Percentiles rank a stretch among this genome's conserved stretches.
Conservation (phyloP, 2,329 filamentous ascomycete species). For the Trichoderma aggressivum region DNA sequence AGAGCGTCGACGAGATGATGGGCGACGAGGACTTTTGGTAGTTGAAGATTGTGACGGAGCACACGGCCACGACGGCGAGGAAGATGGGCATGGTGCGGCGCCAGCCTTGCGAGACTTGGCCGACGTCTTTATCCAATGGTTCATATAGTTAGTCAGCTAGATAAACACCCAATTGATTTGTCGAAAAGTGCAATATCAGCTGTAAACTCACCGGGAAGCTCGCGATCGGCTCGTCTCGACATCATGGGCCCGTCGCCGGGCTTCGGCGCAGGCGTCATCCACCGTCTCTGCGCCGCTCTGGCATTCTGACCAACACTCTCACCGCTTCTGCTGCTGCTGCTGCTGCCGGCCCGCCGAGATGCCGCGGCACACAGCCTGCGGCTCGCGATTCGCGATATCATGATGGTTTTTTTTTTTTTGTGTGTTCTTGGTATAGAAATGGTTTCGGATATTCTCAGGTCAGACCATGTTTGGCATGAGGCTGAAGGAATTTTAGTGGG, state of each 20-base stretch:
- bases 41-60: slow-evolving; percentile 91
- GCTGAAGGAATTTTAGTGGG: slow-evolving; percentile 17
- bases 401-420: neutral
- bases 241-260: slow-evolving; percentile 61
- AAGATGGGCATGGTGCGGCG: slow-evolving; percentile 77
- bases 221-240: slow-evolving; percentile 62
- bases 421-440: neutral
- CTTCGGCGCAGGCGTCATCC: slow-evolving; percentile 54
- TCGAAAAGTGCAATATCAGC: neutral
- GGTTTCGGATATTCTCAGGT: neutral
- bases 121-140: slow-evolving; percentile 41
- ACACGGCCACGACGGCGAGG: slow-evolving; percentile 63
- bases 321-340: slow-evolving; percentile 19
- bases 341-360: slow-evolving; percentile 23
- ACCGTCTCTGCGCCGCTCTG: slow-evolving; percentile 39
- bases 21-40: slow-evolving; percentile 94
- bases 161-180: neutral
- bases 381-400: slow-evolving; percentile 24
- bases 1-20: slow-evolving; percentile 82
- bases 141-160: neutral
- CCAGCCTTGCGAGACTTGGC: slow-evolving; percentile 56
- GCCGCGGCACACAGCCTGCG: slow-evolving; percentile 25
- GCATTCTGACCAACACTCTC: neutral
- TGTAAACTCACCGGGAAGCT: slow-evolving; percentile 54
- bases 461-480: slow-evolving; percentile 15